phyloP scores from a whole-genome alignment of 129 eudicot genomes.

The Flaveria trinervia region DNA sequence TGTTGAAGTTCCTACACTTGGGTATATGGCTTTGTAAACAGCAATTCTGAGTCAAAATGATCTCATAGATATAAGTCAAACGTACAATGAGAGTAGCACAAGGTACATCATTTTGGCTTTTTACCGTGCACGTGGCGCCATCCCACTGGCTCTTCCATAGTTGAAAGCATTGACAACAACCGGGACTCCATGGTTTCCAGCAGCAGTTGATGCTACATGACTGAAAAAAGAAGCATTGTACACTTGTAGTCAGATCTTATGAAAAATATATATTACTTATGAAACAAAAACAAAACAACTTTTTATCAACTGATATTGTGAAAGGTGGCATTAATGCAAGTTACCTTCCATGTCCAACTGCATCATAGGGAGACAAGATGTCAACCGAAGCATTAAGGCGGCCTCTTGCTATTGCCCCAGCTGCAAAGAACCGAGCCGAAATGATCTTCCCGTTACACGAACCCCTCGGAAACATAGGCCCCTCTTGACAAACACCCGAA shows the following conservation, averaged over 20 bases:
- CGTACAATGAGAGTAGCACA: slow-evolving; percentile 7
- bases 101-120: background rate
- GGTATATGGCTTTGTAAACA: slow-evolving; percentile 89
- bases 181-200: slow-evolving; percentile 92
- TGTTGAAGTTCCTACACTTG: slow-evolving; percentile 70
- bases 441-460: slow-evolving; percentile 92
- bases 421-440: slow-evolving; percentile 79
- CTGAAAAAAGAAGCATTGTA: slow-evolving; percentile 44
- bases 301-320: background rate
- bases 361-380: slow-evolving; percentile 82
- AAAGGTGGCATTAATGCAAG: background rate
- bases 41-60: slow-evolving; percentile 69
- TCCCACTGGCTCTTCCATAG: slow-evolving; percentile 91
- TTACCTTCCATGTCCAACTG: slow-evolving; percentile 97
- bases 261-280: no score
- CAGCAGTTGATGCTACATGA: slow-evolving; percentile 95
- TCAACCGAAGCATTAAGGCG: slow-evolving; percentile 63
- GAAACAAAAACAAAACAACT: no score
- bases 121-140: slow-evolving; percentile 97
- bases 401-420: slow-evolving; percentile 70
- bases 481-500: slow-evolving; percentile 66
- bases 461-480: slow-evolving; percentile 69
- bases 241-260: no score
- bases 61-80: slow-evolving; percentile 8
- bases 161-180: slow-evolving; percentile 80